phyloP scores from a whole-genome alignment of 2,329 filamentous ascomycete genomes.

The Chalaropsis ovoidea region DNA sequence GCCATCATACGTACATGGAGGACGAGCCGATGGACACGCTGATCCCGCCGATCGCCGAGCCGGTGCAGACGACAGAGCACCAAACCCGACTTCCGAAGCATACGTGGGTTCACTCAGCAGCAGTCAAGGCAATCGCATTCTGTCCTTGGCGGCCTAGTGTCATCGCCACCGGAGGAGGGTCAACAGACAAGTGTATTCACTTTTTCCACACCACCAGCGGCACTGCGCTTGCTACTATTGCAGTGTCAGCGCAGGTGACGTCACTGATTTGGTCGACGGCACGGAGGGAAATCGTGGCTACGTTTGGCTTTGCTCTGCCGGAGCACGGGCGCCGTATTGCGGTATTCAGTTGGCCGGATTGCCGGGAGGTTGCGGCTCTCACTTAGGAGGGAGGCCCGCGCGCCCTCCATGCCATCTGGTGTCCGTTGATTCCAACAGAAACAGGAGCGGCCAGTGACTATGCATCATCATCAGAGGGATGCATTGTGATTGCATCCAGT shows the following conservation, averaged over 20 bases:
- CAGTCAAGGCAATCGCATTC: conserved; percentile 93
- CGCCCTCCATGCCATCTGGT: conserved; percentile 79
- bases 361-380: conserved; percentile 72
- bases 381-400: conserved; percentile 72
- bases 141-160: conserved; percentile 86
- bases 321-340: conserved; percentile 83
- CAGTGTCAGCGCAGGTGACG: conserved; percentile 87
- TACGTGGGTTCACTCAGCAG: conserved; percentile 68
- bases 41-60: conserved; percentile 19
- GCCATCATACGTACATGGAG: conserved; percentile 11
- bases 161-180: conserved; percentile 82
- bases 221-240: conserved; percentile 75
- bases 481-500: conserved; percentile 82
- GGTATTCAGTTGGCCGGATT: conserved; percentile 90
- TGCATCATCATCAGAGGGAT: conserved; percentile 36
- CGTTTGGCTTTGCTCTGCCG: conserved; percentile 86
- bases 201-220: conserved; percentile 87
- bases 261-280: conserved; percentile 82
- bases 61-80: not conserved
- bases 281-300: conserved; percentile 78
- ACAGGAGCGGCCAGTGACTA: conserved; percentile 28
- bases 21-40: conserved; percentile 10
- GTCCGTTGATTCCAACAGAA: conserved; percentile 46
- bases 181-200: conserved; percentile 89
- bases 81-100: conserved; percentile 37